Evolutionary conservation across 2,329 filamentous ascomycete species (phyloP), one percentile per base, ranked within the genome.

Genomic region (Aspergillus sp.): DNA sequence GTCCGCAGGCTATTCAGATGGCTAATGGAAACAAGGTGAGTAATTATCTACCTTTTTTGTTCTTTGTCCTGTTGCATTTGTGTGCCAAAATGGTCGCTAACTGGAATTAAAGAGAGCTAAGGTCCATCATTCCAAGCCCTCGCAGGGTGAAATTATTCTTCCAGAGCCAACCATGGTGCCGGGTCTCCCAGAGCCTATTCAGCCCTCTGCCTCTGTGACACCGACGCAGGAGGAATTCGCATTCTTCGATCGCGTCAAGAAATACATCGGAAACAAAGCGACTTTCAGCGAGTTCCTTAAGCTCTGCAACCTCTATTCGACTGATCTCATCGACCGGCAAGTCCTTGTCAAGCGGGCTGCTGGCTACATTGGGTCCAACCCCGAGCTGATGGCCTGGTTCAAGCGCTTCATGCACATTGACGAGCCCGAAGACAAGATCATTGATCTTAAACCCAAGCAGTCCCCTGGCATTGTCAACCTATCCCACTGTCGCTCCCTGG

Each of bases 161-260:
- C 78, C 94, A 27, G 93, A 91, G 52, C 90, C 93, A 0, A 94
- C 88, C 0, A 73, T 98, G 41, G 89, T 91, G 1, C 93, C 93
- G 1, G 81, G 88, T 42, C 80, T 94, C 55, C 93, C 93, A 1
- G 86, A 91, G 62, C 90, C 93, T 2, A 79, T 97, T 30, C 82
- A 86, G 9, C 89, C 90, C 1, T 83, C 82, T 0, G 80, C 83
- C 0, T 81, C 83, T 1, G 75, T 83, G 6, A 82, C 82, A n/a
- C 86, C 88, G 1, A 86, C 79, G 27, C 79, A 83, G 45, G 91
- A 97, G 48, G 91, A 97, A 62, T 77, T 97, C 44, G 82, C 82
- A 2, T 97, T 97, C 70, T 98, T 98, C 58, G 93, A 98, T 51
- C 84, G 89, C 5, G 89, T 93, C 12, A 97, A 96, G 77, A 98